Conservation (phyloP, 148 eudicot genomes). For the Fagopyrum homotropicum region DNA sequence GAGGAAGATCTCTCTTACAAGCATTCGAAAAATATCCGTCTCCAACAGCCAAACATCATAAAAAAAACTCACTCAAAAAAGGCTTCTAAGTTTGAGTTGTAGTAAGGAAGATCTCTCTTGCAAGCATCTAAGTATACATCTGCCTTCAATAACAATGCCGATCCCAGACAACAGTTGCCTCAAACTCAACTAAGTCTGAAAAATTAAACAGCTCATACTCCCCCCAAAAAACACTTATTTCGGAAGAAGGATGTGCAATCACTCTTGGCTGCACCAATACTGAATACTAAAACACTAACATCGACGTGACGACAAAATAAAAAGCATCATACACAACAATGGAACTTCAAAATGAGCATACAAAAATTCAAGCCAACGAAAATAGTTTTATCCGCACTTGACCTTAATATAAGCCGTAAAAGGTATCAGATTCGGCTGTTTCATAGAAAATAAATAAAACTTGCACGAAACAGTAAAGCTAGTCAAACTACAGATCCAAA, state of each 20-base stretch:
- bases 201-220: background rate
- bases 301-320: background rate
- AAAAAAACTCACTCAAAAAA: background rate
- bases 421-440: background rate
- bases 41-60: background rate
- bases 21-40: background rate
- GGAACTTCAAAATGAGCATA: background rate
- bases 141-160: background rate
- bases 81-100: background rate
- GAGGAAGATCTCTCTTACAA: background rate
- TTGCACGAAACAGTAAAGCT: background rate
- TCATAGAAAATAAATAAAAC: background rate
- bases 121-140: background rate
- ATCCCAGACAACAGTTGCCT: background rate
- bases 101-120: background rate
- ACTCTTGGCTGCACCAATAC: background rate
- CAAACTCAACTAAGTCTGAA: background rate
- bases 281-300: background rate
- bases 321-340: constrained; percentile 5
- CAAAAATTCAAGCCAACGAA: background rate
- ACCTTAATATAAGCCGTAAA: background rate
- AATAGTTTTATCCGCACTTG: background rate
- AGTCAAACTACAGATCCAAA: background rate
- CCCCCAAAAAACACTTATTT: background rate
- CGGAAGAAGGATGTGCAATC: background rate